These are phyloP conservation scores for Periconia sp. DNA, from an alignment of 2,329 filamentous ascomycete genomes.

Conservation along the genomic window DNA sequence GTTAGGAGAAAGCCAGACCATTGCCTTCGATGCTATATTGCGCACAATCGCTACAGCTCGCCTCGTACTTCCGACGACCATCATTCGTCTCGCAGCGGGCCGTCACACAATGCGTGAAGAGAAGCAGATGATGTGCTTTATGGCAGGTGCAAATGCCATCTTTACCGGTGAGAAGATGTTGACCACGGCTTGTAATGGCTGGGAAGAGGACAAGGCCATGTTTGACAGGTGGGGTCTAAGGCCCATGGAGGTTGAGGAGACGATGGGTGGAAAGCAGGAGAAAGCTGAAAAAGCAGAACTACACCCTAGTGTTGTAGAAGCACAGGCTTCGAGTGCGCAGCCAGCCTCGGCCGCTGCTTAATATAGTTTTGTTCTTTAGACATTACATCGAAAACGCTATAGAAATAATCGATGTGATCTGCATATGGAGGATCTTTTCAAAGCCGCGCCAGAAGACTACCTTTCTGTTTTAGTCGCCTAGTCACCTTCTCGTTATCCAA, in stretches of 20 bases:
- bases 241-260: slow-evolving; percentile 67
- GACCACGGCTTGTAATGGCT: slow-evolving; percentile 88
- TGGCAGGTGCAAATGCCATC: slow-evolving; percentile 90
- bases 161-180: slow-evolving; percentile 97
- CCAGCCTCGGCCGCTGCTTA: slow-evolving; percentile 7
- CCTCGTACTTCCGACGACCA: slow-evolving; percentile 81
- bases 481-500: not conserved
- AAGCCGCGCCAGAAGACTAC: not conserved
- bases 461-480: not conserved
- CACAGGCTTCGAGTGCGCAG: slow-evolving; percentile 11
- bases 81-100: slow-evolving; percentile 85
- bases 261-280: slow-evolving; percentile 37
- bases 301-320: slow-evolving; percentile 16
- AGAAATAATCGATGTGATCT: not conserved
- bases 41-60: slow-evolving; percentile 85
- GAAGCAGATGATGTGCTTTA: slow-evolving; percentile 87
- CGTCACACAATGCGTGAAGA: slow-evolving; percentile 85
- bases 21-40: slow-evolving; percentile 79
- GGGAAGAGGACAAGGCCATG: slow-evolving; percentile 86
- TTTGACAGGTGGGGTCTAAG: slow-evolving; percentile 82
- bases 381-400: not conserved
- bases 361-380: not conserved
- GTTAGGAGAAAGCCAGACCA: slow-evolving; percentile 72
- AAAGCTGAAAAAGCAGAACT: slow-evolving; percentile 17
- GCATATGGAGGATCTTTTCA: too few species aligned